Evolutionary conservation across 2,329 filamentous ascomycete genomes (phyloP), one percentile per base, ranked within the genome.

Genomic region (Lasiodiplodia citricola): DNA sequence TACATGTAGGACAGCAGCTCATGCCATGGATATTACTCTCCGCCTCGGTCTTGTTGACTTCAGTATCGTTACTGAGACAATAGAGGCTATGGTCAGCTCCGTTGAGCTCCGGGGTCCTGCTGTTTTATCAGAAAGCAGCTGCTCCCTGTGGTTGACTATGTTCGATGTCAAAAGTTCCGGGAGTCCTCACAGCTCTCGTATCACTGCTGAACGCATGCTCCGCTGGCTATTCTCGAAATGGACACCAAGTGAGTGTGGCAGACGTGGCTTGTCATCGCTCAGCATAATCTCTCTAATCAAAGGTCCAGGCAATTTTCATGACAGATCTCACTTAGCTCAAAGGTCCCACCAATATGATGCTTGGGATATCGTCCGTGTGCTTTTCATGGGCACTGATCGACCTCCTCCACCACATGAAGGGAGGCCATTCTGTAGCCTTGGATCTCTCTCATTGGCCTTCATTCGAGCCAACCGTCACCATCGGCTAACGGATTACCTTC

Each of bases 151-250:
- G 88, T 83, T 87, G 18, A 87, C 87, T 67, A 79, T 96, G 52
- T 83, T 96, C 44, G 86, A 89, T 68, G 82, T 89, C 51, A 88
- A 89, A 65, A 89, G 91, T 72, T 85, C 87, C 35, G 87, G 90
- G 73, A 88, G 91, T 55, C 91, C 92, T 1, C 90, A 87, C 69
- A 87, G 88, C 44, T 92, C 88, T 72, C 87, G 90, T 72, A 84
- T 85, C 50, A 91, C 90, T 3, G 90, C 88, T 47, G 91, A 89
- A 71, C 88, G 92, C 73, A 86, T 96, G 44, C 87, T 96, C 68
- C 86, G 89, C 73, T 99, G 96, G 96, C 79, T 96, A 1, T 90
- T 94, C 73, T 87, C 89, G 41, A 90, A 87, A 74, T 99, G 95
- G 94, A 90, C 89, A 72, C 91, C 94, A 72, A 90, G 92, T 95